Evolutionary conservation across 768 basidiomycete genomes (phyloP), one percentile per base, ranked within the genome.

Genomic region (Russula ochroleuca): DNA sequence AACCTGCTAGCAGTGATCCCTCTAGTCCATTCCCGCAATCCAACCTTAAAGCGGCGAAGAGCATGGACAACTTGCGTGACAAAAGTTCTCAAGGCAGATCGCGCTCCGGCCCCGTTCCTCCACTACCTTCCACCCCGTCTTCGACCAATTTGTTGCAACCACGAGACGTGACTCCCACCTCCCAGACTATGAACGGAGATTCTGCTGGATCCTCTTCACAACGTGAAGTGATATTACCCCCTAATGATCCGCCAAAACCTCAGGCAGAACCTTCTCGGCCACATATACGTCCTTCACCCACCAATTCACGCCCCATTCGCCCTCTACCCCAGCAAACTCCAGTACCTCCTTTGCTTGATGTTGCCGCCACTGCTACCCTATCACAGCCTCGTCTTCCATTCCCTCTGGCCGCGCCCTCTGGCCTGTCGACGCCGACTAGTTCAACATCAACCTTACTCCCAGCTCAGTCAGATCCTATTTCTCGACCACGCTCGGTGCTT

Each of bases 1-100:
- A 82, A 35, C 57, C 65, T 8, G 35, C 43, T 7, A 61, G 56
- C 23, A 61, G 68, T 35, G 68, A 61, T n/a, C 8, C 60, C 15
- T 67, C 67, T n/a, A 60, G 47, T 43, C 64, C 67, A 40, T 45
- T 19, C 17, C 64, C 64, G 51, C 45, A 17, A 40, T 62, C 57
- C 35, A 66, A 58, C 33, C 40, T 68, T 47, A 68, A 68, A 62
- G 63, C 58, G 67, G 62, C 67, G 38, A 68, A 68, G 67, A 68
- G 68, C 49, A 61, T 67, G 51, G 68, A 64, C 57, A 67, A 51
- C 57, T 61, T 68, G 31, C 66, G 68, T 21, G 68, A 68, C 37
- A 68, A 62, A 15, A 31, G 53, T 41, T 53, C 45, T 17, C 62
- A 59, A 14, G 54, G 58, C 13, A 59, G 62, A 40, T 35, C 65